Evolutionary conservation across 495 filamentous ascomycete species (phyloP), one percentile per base, ranked within the genome.

Genomic region (Achaetomiella virescens): DNA sequence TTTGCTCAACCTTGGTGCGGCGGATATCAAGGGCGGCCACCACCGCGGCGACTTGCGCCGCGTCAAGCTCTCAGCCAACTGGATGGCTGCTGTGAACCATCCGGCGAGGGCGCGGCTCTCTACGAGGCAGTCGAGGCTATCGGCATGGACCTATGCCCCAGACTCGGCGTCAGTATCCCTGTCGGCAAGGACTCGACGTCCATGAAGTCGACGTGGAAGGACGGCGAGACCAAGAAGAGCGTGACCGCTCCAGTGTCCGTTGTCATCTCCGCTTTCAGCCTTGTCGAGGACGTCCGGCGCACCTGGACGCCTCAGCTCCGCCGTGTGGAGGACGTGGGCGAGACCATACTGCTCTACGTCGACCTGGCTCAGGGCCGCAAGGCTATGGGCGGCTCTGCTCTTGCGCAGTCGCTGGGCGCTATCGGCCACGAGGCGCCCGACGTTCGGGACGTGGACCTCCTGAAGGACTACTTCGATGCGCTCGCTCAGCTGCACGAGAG

Each of bases 151-250:
- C 73, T 96, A 6, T 82, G 75, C 62, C 88, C 88, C 20, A 81
- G 85, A 63, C 78, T 97, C 35, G 90, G 89, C 18, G 83, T 97
- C 61, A 89, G 86, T 52, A 96, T 97, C 53, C 95, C 93, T 4
- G 93, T 97, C 9, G 93, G 93, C 48, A 97, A 97, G 73, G 93
- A 98, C 68, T 97, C 92, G 5, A 96, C 93, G 72, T 95, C 90
- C 15, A 97, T 98, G 93, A 97, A 96, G 76, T 91, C 93, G 73
- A 87, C 89, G 54, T 98, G 93, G 95, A 87, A 83, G 61, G 89
- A 93, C 52, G 75, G 78, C 37, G 78, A 84, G 47, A 81, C 78
- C 8, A 83, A 83, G 41, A 96, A 87, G 76, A 89, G 90, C 61
- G 91, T 97, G 41, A 97, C 89, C 22, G 87, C 95, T 0, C 95